Percentiles rank a stretch among this genome's conserved stretches.
phyloP scores from a whole-genome alignment of 1,139 yeast genomes.

The Yamadazyma triangularis region DNA sequence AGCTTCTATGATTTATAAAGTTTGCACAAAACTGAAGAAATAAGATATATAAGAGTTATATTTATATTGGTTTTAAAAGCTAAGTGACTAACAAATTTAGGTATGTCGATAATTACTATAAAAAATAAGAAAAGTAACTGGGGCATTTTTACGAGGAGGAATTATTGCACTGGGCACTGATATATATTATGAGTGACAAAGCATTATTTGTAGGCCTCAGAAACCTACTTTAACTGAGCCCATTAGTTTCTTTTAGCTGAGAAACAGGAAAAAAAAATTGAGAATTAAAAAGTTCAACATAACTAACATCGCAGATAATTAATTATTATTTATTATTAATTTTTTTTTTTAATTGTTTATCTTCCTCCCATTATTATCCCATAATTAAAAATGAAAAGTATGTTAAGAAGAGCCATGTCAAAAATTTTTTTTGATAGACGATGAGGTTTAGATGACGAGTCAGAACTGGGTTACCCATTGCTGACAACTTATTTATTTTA shows the following conservation, averaged over 20 bases:
- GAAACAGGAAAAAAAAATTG: too few species aligned
- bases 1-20: slow-evolving; percentile 82
- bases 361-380: slow-evolving; percentile 1
- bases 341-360: too few species aligned
- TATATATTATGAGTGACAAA: slow-evolving; percentile 85
- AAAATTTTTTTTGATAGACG: slow-evolving; percentile 16
- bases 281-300: too few species aligned
- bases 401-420: too few species aligned
- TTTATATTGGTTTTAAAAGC: too few species aligned
- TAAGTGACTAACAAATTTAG: too few species aligned
- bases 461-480: slow-evolving; percentile 94
- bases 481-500: slow-evolving; percentile 68
- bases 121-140: too few species aligned
- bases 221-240: slow-evolving; percentile 96
- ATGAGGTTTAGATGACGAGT: slow-evolving; percentile 99
- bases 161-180: slow-evolving; percentile 99
- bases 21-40: slow-evolving; percentile 48
- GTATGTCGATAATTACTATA: too few species aligned
- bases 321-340: slow-evolving; percentile 2
- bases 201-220: slow-evolving; percentile 97
- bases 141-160: slow-evolving; percentile 63
- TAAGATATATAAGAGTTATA: too few species aligned
- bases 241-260: too few species aligned
- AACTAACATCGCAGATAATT: too few species aligned
- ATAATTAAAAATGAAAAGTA: too few species aligned